Evolutionary conservation across 768 basidiomycete genomes (phyloP), one percentile per base, ranked within the genome.

Genomic region (Collybia sordida): DNA sequence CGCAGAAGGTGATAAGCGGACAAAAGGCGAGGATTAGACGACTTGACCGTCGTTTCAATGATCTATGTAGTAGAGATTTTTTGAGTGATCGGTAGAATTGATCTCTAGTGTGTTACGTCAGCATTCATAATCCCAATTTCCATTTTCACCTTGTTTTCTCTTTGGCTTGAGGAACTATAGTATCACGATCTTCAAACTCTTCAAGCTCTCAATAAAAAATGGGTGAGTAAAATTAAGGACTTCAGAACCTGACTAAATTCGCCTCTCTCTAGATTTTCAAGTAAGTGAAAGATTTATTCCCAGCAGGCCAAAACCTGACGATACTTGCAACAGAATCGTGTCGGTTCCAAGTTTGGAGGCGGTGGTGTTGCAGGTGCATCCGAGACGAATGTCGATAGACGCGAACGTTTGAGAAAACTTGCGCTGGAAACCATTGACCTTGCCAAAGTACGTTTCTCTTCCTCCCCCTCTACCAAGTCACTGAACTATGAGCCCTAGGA

Each of bases 351-450:
- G 69, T 97, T 97, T 60, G 93, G 94, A 52, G 93, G 94, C 40
- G 94, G 93, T 65, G 94, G 93, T 74, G 91, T 95, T 46, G 95
- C 96, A 35, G 93, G 96, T 25, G 92, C 90, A 11, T 92, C 89
- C 19, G 97, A 98, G 73, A 88, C 87, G 27, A 97, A 98, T 65
- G 88, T 99, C 15, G 96, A 98, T 74, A 77, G 97, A 54, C 80
- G 96, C 50, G 97, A 99, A 67, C 87, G 96, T 45, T 77, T 98
- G 37, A 75, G 95, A 51, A 98, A 98, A 73, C 85, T 99, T 40
- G 95, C 94, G 2, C 74, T 98, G 52, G 95, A 98, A 72, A 98
- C 96, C 0, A 98, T 99, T 60, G 97, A 99, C 69, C 81, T 98
- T 46, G 95, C 96, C 34, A 98, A 98, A 77, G 96, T 90, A 58